Evolutionary conservation across 352 stramenopile species (phyloP), one percentile per base, ranked within the genome.

Genomic region (Pythium utonaiense): DNA sequence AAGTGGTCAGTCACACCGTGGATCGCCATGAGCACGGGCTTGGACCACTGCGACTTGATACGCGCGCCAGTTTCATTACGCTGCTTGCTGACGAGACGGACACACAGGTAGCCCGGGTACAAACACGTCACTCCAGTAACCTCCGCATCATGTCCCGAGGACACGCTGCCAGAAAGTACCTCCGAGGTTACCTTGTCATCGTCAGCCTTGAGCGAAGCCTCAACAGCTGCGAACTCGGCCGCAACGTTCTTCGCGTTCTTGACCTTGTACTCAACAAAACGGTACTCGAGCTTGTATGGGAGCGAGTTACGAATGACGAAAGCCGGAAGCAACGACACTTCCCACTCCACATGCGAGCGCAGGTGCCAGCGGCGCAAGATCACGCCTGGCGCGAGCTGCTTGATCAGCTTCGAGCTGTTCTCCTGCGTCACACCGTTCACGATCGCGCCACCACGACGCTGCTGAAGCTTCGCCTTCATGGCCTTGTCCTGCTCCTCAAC

Each of bases 221-320:
- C 81, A 45, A 95, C 69, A n/a, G 76, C 79, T 10, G 68, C 57
- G 40, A 79, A 92, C 33, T 91, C 84, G 13, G 70, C 44, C 10
- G 66, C 75, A 34, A 81, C 77, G 57, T 86, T 77, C 33, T 60
- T 82, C 8, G 66, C 57, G 9, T 74, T 45, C 49, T 64, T 86
- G 25, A 68, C 62, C 49, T 87, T 86, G 72, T 95, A 95, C 56
- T 95, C 86, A 3, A 93, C 68, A 58, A 93, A 93, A 1, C 83
- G 78, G 62, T 91, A 95, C 48, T 95, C 83, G 47, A 95, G 70
- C 48, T 82, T 75, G 63, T 95, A 95, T 27, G 86, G 86, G 28
- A 95, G 61, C 36, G 86, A 89, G 60, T 95, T 95, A n/a, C 83
- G 86, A 19, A 95, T 73, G 13, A 93, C 80, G 53, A 95, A 91